Percentiles rank a stretch among this genome's conserved stretches.
phyloP scores from a whole-genome alignment of 331 rosid genomes.

The Stylosanthes scabra region DNA sequence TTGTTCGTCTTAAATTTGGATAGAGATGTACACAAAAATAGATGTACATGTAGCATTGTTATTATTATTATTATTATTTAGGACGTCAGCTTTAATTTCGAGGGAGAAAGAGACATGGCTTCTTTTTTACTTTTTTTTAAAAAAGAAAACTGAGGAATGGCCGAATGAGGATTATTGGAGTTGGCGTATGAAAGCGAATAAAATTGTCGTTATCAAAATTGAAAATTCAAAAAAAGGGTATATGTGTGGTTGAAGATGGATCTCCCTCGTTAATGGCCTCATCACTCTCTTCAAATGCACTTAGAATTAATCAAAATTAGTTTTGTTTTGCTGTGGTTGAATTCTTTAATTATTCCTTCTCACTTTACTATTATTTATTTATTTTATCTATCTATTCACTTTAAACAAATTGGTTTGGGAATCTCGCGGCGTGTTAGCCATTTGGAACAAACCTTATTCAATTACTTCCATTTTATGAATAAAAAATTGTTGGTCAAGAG shows the following conservation, averaged over 20 bases:
- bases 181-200: conserved; percentile 34
- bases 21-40: no score
- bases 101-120: conserved; percentile 35
- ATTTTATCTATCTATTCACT: background rate
- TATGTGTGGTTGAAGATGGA: conserved; percentile 30
- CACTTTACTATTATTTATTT: background rate
- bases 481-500: background rate
- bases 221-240: no score
- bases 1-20: no score
- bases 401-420: conserved; percentile 35
- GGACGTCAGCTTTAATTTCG: conserved; percentile 35
- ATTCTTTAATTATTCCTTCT: conserved; percentile 35
- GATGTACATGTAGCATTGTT: no score
- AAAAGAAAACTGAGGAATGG: no score
- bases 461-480: background rate
- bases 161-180: conserved; percentile 21
- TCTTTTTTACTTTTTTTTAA: conserved; percentile 1
- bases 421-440: conserved; percentile 2
- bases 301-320: background rate
- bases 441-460: background rate
- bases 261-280: conserved; percentile 41
- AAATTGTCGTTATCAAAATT: conserved; percentile 16
- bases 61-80: background rate
- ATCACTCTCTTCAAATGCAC: conserved; percentile 16
- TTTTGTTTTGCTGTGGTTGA: conserved; percentile 5